A percentile compares a stretch with the other conserved stretches of the same genome.
Evolutionary conservation across 306 rosid genomes (phyloP).

Genomic region (Erythrophleum fordii): DNA sequence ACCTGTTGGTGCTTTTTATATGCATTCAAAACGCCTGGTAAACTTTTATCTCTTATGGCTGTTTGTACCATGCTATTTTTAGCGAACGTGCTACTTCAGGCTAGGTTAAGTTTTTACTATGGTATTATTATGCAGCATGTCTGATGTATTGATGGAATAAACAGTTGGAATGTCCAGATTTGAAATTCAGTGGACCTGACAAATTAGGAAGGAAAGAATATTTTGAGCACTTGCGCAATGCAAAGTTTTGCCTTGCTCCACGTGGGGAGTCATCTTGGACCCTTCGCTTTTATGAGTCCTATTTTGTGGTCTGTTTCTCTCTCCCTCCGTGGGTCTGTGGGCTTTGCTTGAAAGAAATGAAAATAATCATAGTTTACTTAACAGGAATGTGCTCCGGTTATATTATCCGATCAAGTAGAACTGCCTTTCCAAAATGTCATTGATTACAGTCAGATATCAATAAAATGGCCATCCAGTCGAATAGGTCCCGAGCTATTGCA

Average conservation of each 20-base stretch:
- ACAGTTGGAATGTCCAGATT: conserved; percentile 98
- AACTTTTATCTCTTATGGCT: background rate
- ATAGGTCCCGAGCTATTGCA: conserved; percentile 82
- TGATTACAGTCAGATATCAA: conserved; percentile 84
- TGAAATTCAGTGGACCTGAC: conserved; percentile 82
- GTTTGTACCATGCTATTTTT: background rate
- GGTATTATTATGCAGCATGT: conserved; percentile 41
- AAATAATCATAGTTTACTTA: conserved; percentile 32
- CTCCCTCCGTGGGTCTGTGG: background rate
- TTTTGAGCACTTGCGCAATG: conserved; percentile 83
- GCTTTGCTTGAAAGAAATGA: conserved; percentile 28
- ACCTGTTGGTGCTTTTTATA: background rate
- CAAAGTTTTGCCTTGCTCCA: conserved; percentile 95
- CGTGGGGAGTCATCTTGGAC: conserved; percentile 99
- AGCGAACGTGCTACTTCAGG: conserved; percentile 30
- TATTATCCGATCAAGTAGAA: conserved; percentile 85
- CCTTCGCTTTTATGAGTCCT: conserved; percentile 92
- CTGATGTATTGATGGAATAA: conserved; percentile 53
- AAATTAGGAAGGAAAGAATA: conserved; percentile 83
- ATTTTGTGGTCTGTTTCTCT: conserved; percentile 78
- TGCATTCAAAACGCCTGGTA: conserved; percentile 8
- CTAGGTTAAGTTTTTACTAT: conserved; percentile 28
- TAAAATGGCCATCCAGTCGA: conserved; percentile 93
- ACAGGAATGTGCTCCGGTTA: conserved; percentile 95
- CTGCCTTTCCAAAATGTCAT: conserved; percentile 93